Evolutionary conservation across 495 filamentous ascomycete genomes (phyloP), one percentile per base, ranked within the genome.

Genomic region (Sordaria brevicollis): DNA sequence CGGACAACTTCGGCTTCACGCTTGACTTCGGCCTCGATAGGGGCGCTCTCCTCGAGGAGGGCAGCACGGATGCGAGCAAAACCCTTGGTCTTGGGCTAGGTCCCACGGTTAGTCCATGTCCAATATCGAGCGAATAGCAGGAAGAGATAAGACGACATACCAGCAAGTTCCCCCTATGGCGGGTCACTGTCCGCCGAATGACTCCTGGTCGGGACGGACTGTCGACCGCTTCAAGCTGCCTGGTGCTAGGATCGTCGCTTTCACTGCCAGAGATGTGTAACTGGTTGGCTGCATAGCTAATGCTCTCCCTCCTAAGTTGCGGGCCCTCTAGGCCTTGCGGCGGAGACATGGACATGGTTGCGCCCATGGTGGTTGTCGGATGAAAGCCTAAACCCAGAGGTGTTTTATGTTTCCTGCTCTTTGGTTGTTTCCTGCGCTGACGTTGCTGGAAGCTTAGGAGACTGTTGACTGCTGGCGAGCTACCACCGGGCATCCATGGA

Each of bases 1-100:
- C 91, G 90, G 68, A 98, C 91, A 1, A 97, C 93, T 80, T 98
- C 93, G 13, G 94, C 93, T 83, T 99, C 95, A 41, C 93, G 90
- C 69, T 91, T 90, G 71, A 93, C 86, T 78, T 99, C 95, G 49
- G 89, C 89, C 71, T 98, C 96, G 34, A 96, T 78, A 0, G 95
- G 95, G 0, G 93, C 86, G 39, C 86, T 86, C 80, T 99, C 95
- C 79, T 98, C 95, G 66, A 89, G 83, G 1, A 99, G 86, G 7
- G 92, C 92, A 10, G 95, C 96, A 65, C 91, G 88, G 74, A 99
- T 96, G 3, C 95, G 90, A 2, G 94, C 93, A 79, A 98, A 98
- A 0, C 88, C 91, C 81, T 97, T 97, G 0, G 94, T 92, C 82
- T 99, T 99, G 17, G 95, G 95, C 91, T 84, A 62, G 43, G 67